These are phyloP conservation scores for Annulohypoxylon moriforme DNA, from an alignment of 495 filamentous ascomycete species.

Conservation along the genomic window DNA sequence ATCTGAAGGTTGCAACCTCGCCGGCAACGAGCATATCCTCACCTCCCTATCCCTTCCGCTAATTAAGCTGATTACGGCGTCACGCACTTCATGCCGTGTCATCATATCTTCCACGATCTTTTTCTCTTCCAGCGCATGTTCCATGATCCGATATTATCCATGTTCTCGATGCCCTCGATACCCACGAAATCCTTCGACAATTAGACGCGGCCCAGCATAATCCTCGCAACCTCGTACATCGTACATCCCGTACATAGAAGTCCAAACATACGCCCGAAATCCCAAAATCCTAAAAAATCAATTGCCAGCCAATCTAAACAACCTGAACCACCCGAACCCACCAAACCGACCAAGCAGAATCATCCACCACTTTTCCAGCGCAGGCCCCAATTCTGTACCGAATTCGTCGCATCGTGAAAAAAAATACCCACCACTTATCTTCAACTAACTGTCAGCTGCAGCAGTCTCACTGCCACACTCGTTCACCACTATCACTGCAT, in stretches of 20 bases:
- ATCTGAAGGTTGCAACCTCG: constrained; percentile 39
- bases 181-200: constrained; percentile 20
- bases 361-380: constrained; percentile 11
- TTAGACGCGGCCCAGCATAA: constrained; percentile 30
- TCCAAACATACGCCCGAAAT: constrained; percentile 2
- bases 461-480: constrained; percentile 40
- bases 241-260: background rate
- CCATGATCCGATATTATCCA: constrained; percentile 34
- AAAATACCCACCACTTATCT: constrained; percentile 38
- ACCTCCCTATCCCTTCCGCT: constrained; percentile 24
- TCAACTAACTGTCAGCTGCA: constrained; percentile 29
- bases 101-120: constrained; percentile 39
- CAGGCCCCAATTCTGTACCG: constrained; percentile 33
- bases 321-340: background rate
- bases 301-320: constrained; percentile 31
- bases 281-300: constrained; percentile 7
- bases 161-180: constrained; percentile 31
- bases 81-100: constrained; percentile 44
- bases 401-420: constrained; percentile 39
- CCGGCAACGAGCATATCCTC: constrained; percentile 38
- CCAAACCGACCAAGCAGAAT: constrained; percentile 7
- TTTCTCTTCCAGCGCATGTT: constrained; percentile 33
- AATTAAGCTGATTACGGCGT: constrained; percentile 39
- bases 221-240: background rate
- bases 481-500: constrained; percentile 33